Conservation (phyloP, 1,284 basidiomycete genomes). For the Apiotrichum gracile region DNA sequence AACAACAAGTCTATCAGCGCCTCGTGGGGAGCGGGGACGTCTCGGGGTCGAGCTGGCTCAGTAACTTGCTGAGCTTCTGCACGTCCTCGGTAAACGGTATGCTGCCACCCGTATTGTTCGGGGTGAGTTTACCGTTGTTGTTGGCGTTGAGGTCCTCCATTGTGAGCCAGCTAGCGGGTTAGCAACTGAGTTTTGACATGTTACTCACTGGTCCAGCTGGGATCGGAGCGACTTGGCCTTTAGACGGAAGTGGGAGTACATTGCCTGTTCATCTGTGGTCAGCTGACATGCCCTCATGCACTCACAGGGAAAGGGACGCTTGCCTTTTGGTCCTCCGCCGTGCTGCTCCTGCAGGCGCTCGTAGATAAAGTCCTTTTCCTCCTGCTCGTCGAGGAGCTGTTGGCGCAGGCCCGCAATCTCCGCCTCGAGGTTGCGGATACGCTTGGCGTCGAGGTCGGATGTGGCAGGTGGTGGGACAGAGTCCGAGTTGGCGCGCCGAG, state of each 20-base stretch:
- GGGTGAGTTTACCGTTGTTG: constrained; percentile 8
- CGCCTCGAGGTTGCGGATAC: constrained; percentile 16
- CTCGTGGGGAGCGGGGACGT: constrained; percentile 17
- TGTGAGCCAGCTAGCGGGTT: constrained; percentile 31
- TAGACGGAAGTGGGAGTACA: constrained; percentile 36
- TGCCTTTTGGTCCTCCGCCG: constrained; percentile 13
- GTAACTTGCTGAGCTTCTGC: constrained; percentile 30
- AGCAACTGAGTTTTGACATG: neutral
- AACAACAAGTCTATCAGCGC: neutral
- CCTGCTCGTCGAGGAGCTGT: constrained; percentile 34
- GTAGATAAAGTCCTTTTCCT: constrained; percentile 37
- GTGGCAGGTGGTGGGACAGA: constrained; percentile 1
- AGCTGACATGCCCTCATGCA: constrained; percentile 4
- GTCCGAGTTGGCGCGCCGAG: constrained; percentile 16
- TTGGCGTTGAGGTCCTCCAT: constrained; percentile 30
- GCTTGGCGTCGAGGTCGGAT: neutral
- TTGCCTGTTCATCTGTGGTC: constrained; percentile 29
- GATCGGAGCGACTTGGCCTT: constrained; percentile 37
- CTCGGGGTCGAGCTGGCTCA: constrained; percentile 35
- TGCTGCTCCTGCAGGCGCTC: constrained; percentile 24
- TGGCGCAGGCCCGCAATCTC: constrained; percentile 30
- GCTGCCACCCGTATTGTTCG: constrained; percentile 18
- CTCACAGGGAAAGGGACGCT: constrained; percentile 18
- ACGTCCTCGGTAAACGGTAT: constrained; percentile 33
- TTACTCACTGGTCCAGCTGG: constrained; percentile 39